Percentiles rank a stretch among this genome's conserved stretches.
phyloP scores from a whole-genome alignment of 441 rosid genomes.

The Syzygium malaccense region DNA sequence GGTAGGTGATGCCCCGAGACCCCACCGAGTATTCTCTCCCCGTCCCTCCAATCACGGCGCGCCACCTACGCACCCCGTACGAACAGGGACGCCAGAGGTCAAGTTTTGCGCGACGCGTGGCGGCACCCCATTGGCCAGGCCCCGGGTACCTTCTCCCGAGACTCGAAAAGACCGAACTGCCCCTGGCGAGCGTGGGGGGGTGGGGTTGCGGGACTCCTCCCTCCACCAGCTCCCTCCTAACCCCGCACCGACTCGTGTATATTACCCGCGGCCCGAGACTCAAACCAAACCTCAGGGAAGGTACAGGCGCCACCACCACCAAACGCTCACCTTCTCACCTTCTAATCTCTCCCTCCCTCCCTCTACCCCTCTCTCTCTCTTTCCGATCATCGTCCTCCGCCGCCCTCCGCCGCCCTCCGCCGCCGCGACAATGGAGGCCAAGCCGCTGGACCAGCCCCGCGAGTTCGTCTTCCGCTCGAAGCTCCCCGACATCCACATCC shows the following conservation, averaged over 20 bases:
- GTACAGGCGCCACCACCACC: not conserved
- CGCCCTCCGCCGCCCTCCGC: no score
- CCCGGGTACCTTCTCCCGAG: not conserved
- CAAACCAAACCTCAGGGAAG: constrained; percentile 21
- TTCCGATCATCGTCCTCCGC: not conserved
- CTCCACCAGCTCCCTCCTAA: constrained; percentile 17
- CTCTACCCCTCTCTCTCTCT: not conserved
- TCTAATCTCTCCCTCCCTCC: constrained; percentile 11
- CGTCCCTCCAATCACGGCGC: not conserved
- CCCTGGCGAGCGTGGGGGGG: not conserved
- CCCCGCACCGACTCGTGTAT: constrained; percentile 24
- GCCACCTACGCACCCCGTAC: not conserved
- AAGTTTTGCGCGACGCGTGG: rapidly evolving
- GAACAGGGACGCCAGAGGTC: rapidly evolving
- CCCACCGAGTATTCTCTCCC: not conserved
- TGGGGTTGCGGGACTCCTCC: not conserved
- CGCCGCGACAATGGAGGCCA: not conserved
- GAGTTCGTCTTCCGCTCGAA: constrained; percentile 52
- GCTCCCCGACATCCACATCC: constrained; percentile 53
- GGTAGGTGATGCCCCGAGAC: not conserved
- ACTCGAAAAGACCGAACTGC: not conserved
- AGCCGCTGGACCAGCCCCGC: not conserved
- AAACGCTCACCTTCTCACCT: not conserved
- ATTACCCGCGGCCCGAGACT: constrained; percentile 12
- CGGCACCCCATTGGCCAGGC: not conserved